Evolutionary conservation across 768 basidiomycete genomes (phyloP), one percentile per base, ranked within the genome.

Genomic region (Pleurotus salmoneostramineus): DNA sequence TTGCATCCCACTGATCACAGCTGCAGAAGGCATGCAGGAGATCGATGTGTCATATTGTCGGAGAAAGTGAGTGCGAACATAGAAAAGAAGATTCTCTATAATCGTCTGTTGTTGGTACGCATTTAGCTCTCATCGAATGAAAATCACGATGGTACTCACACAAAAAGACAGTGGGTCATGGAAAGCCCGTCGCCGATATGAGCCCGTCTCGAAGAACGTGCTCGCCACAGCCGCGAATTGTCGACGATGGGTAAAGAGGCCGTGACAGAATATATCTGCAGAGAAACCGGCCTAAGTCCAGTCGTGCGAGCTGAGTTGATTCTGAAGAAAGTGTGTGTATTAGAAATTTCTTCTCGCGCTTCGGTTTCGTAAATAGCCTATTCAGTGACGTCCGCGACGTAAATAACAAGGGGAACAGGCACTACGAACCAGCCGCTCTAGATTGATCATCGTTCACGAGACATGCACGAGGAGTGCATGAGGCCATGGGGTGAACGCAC

Each of bases 381-480:
- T 27, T 27, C 21, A 27, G 21, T 27, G 21, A 27, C 21, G 21
- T 27, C 21, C 21, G 21, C 21, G 21, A 27, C 21, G 21, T 27
- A 27, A 27, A 27, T 27, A 27, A 27, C 21, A 27, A 27, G 21
- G 21, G 21, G 21, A 27, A 27, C 21, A 27, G 21, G 21, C 21
- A 27, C 21, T 27, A 27, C 21, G 21, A 27, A 27, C 21, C 21
- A 27, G 21, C 21, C 37, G n/a, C 37, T 40, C n/a, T 17, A 45
- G 15, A 45, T 45, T 10, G 17, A 45, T 15, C 44, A 14, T 31
- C 6, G 15, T 55, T n/a, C 52, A 55, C 40, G 52, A 55, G 52
- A 27, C 52, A 12, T 55, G 40, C 52, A 55, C 32, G 52, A 21
- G 52, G 52, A 17, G 6, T 27, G 21, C 52, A 55, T 40, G 52